phyloP scores from a whole-genome alignment of 352 stramenopile species.

The Peronospora destructor region DNA sequence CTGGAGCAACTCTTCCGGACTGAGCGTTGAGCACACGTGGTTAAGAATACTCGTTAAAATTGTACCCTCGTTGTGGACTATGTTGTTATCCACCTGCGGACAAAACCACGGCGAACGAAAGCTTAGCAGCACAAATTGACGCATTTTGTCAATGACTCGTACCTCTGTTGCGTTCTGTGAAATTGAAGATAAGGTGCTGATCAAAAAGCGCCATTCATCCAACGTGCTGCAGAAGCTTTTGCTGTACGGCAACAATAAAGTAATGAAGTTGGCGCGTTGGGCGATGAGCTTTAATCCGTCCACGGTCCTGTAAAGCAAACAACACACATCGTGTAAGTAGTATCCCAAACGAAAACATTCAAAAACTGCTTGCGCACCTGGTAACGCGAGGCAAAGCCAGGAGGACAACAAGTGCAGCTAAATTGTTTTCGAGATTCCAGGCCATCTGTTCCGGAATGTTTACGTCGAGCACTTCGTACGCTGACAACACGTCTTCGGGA shows the following conservation, averaged over 20 bases:
- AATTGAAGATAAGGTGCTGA: slow-evolving; percentile 50
- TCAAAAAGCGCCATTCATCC: slow-evolving; percentile 70
- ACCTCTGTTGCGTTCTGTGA: slow-evolving; percentile 36
- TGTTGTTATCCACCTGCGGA: slow-evolving; percentile 3
- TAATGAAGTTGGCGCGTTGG: slow-evolving; percentile 36
- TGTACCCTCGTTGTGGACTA: slow-evolving; percentile 25
- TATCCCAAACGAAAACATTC: background rate
- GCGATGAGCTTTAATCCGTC: slow-evolving; percentile 64
- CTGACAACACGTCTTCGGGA: slow-evolving; percentile 33
- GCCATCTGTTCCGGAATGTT: slow-evolving; percentile 1
- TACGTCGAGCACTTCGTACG: slow-evolving; percentile 14
- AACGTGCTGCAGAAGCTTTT: slow-evolving; percentile 62
- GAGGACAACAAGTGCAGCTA: slow-evolving; percentile 58
- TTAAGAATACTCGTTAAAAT: slow-evolving; percentile 63
- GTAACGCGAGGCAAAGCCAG: slow-evolving; percentile 48
- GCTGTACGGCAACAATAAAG: slow-evolving; percentile 69
- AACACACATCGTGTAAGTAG: slow-evolving; percentile 9
- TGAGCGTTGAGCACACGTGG: slow-evolving; percentile 64
- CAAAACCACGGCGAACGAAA: slow-evolving; percentile 3
- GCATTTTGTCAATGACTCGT: slow-evolving; percentile 5
- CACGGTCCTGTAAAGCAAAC: slow-evolving; percentile 24
- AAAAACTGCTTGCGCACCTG: slow-evolving; percentile 31
- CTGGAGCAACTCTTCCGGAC: slow-evolving; percentile 64
- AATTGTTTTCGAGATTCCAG: slow-evolving; percentile 47
- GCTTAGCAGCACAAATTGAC: background rate